A percentile compares a stretch with the other conserved stretches of the same genome.
phyloP scores from a whole-genome alignment of 2,329 filamentous ascomycete genomes.

The Proliferodiscus dingleyae region DNA sequence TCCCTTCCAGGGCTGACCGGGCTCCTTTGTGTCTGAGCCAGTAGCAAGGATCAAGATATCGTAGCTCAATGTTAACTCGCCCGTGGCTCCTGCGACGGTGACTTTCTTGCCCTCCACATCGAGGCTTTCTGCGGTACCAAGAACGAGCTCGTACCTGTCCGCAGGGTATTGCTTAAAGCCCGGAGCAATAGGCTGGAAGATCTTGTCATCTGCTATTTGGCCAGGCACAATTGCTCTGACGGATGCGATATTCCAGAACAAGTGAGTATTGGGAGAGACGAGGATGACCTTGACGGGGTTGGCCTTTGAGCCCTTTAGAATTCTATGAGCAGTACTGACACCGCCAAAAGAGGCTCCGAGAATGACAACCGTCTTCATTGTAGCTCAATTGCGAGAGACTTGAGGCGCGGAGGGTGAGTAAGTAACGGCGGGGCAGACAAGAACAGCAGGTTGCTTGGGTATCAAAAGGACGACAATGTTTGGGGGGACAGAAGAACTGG shows the following conservation, averaged over 20 bases:
- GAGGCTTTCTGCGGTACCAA: conserved; percentile 43
- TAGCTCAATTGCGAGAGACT: too few species aligned
- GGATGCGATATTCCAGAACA: conserved; percentile 47
- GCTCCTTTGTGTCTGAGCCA: conserved; percentile 39
- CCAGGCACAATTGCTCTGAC: conserved; percentile 42
- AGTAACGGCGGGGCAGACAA: too few species aligned
- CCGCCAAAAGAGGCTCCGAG: conserved; percentile 23
- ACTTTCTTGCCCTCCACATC: conserved; percentile 40
- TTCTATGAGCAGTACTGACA: conserved; percentile 28
- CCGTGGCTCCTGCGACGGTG: conserved; percentile 33
- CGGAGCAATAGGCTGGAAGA: conserved; percentile 37
- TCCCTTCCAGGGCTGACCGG: conserved; percentile 46
- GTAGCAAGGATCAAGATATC: conserved; percentile 52
- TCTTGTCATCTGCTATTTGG: conserved; percentile 39
- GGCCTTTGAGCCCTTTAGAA: conserved; percentile 27
- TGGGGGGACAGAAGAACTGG: too few species aligned
- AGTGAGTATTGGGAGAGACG: conserved; percentile 46
- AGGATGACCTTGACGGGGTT: conserved; percentile 46
- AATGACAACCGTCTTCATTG: too few species aligned
- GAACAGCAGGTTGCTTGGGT: too few species aligned
- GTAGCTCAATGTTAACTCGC: conserved; percentile 37
- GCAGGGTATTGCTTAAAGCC: conserved; percentile 45
- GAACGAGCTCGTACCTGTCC: conserved; percentile 47
- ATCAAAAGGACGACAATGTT: too few species aligned
- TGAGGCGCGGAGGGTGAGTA: too few species aligned